phyloP scores from a whole-genome alignment of 2,329 filamentous ascomycete genomes.

The Cladophialophora exuberans region DNA sequence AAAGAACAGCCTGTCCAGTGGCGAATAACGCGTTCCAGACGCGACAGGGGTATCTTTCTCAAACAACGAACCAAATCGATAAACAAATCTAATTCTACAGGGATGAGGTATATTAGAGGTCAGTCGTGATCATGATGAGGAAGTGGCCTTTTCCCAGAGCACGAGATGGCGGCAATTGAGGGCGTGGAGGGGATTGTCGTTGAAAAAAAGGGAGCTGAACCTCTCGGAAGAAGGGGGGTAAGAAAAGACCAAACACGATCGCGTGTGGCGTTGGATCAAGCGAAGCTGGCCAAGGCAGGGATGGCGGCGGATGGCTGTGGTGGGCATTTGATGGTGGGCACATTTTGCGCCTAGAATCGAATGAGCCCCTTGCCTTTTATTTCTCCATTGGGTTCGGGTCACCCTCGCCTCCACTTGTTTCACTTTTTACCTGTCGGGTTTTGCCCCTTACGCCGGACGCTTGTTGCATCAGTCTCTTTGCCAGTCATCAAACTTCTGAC shows the following conservation, averaged over 20 bases:
- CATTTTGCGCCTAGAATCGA: not conserved
- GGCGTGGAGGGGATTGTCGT: constrained; percentile 9
- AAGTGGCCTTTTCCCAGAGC: not conserved
- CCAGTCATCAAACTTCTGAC: no score
- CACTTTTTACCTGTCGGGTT: not conserved
- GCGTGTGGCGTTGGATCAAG: not conserved
- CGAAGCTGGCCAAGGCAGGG: no score
- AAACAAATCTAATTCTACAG: constrained; percentile 5
- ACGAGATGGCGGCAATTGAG: not conserved
- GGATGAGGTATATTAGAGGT: not conserved
- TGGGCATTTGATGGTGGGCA: constrained; percentile 1
- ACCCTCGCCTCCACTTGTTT: constrained; percentile 14
- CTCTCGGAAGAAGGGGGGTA: not conserved
- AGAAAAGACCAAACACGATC: not conserved
- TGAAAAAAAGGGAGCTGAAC: constrained; percentile 8
- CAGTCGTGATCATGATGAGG: constrained; percentile 2
- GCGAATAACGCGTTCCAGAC: constrained; percentile 28
- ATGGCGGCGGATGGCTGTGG: no score
- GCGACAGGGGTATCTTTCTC: constrained; percentile 19
- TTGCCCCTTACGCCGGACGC: not conserved
- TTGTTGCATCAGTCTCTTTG: not conserved
- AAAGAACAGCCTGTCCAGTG: constrained; percentile 9
- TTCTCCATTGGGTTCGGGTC: constrained; percentile 11
- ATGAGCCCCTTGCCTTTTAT: constrained; percentile 6
- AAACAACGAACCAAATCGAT: not conserved